Base-by-base conservation (phyloP, 169 alveolate species). In the Plasmodium gallinaceum region DNA sequence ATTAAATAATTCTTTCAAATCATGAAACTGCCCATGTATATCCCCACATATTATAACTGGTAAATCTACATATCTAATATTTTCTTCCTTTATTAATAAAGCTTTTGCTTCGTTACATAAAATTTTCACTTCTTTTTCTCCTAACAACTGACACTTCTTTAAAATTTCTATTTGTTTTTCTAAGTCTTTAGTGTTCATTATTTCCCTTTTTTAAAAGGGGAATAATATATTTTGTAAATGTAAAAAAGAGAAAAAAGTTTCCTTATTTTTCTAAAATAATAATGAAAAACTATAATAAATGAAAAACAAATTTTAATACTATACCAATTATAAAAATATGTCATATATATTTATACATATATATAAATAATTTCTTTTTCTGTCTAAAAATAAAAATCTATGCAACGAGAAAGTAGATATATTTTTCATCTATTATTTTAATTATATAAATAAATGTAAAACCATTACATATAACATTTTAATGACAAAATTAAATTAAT, bases 41-140 rank as follows among this genome's bases (percentile, higher is more conserved):
- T 98, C 99, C 37, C 99, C 99, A 89, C 99, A 98, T 26, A 98
- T 96, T 69, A 99, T 98, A 24, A 98, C 99, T 9, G 99, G 99
- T 1, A 99, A 97, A 71, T 97, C 97, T 10, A 98, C 89, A 64
- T 76, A 20, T 20, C 74, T 62, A 0, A 76, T 65, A 16, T 76
- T 76, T 10, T 76, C 89, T 46, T 76, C 70, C 5, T 48, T 76
- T 12, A 65, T 4, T 22, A 76, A 57, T 37, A 76, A 22, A 14
- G 64, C 51, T 42, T 76, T 76, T 32, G 89, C 89, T 48, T 61
- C 68, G 14, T 42, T 69, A 62, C 89, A 76, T 68, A 76, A 48
- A 45, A 2, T 8, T 42, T 65, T 62, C 42, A 76, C 89, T 57
- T 76, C 89, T 54, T 20, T 42, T 76, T 76, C 89, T 46, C 43